Base-by-base conservation (phyloP, 1,139 yeast genomes). In the Geotrichum histeridarum region DNA sequence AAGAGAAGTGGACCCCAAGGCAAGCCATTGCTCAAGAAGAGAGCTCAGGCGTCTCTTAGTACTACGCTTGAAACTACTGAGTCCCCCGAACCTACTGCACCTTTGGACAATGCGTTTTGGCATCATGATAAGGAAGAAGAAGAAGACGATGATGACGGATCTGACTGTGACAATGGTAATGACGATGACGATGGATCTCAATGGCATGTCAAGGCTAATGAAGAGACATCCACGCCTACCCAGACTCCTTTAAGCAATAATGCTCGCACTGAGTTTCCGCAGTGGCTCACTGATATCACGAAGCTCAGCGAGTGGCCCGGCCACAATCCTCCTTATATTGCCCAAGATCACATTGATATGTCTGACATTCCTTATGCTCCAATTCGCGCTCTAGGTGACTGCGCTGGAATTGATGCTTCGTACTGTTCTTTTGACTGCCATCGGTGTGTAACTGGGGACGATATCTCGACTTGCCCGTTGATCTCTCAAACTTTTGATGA, bases 401-500 rank as follows among this genome's bases (percentile, higher is more conserved):
- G 97, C 67, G 73, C 76, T 1, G 60, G 63, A 0, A 77, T 76
- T 11, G 70, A 74, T 2, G 68, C 79, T 50, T 70, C 71, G 12
- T 75, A 78, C 31, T 90, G 98, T 66, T 85, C 96, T 0, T 90
- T 88, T 72, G 97, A 90, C 67, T 90, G 98, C 68, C 79, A 76
- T 68, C 80, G 84, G 61, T 90, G 97, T 70, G 81, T 83, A 15
- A 79, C 83, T n/a, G 77, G 73, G 44, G 95, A 86, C 68, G 98
- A 90, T 64, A 81, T 86, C 5, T 79, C 75, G 63, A 80, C 93
- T 1, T 90, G 97, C 67, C 80, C 85, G 1, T 55, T 60, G 8
- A 59, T 91, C 48, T 82, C 91, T 0, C 98, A 91, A 70, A 85
- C 96, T 0, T 91, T 91, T 70, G 99, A 91, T 68, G 98, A 93